Percentiles rank a stretch among this genome's conserved stretches.
Conservation (phyloP, 2,329 filamentous ascomycete species). For the Colletotrichum australisinense region DNA sequence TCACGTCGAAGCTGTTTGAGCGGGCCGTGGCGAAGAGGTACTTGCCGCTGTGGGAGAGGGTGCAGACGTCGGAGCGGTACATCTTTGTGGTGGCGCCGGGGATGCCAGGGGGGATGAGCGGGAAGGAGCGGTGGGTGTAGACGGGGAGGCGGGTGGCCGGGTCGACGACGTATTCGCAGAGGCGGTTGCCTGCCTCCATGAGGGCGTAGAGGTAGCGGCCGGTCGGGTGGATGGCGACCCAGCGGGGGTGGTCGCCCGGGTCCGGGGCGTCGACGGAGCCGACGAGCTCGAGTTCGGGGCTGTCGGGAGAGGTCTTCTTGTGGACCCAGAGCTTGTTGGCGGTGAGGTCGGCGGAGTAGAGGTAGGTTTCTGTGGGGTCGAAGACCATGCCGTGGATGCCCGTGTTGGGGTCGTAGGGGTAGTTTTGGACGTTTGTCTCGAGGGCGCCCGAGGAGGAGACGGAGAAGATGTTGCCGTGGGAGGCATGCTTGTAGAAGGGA, state of each 20-base stretch:
- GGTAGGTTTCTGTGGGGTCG: slow-evolving; percentile 77
- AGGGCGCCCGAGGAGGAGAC: slow-evolving; percentile 69
- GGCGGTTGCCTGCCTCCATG: slow-evolving; percentile 89
- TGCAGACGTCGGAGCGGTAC: slow-evolving; percentile 89
- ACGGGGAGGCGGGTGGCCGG: slow-evolving; percentile 78
- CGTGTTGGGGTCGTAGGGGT: slow-evolving; percentile 75
- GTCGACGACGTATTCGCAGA: slow-evolving; percentile 86
- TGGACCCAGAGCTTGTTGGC: slow-evolving; percentile 89
- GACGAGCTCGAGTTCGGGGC: slow-evolving; percentile 61
- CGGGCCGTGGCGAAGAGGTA: slow-evolving; percentile 90
- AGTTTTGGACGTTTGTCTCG: slow-evolving; percentile 76
- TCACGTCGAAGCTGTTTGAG: slow-evolving; percentile 79
- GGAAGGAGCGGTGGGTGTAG: slow-evolving; percentile 81
- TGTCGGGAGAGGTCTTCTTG: slow-evolving; percentile 63
- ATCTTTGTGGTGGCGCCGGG: slow-evolving; percentile 62
- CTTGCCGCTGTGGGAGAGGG: slow-evolving; percentile 73
- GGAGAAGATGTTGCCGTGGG: slow-evolving; percentile 82
- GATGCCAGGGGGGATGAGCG: slow-evolving; percentile 82
- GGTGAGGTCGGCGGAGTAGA: slow-evolving; percentile 83
- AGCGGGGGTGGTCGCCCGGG: slow-evolving; percentile 82
- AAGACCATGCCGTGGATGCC: slow-evolving; percentile 89
- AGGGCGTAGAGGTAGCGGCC: slow-evolving; percentile 85
- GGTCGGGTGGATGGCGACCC: slow-evolving; percentile 85
- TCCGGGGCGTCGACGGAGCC: slow-evolving; percentile 79
- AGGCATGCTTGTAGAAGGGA: slow-evolving; percentile 89